Conservation (phyloP, 257 asterid species). For the Penstemon newberryi region DNA sequence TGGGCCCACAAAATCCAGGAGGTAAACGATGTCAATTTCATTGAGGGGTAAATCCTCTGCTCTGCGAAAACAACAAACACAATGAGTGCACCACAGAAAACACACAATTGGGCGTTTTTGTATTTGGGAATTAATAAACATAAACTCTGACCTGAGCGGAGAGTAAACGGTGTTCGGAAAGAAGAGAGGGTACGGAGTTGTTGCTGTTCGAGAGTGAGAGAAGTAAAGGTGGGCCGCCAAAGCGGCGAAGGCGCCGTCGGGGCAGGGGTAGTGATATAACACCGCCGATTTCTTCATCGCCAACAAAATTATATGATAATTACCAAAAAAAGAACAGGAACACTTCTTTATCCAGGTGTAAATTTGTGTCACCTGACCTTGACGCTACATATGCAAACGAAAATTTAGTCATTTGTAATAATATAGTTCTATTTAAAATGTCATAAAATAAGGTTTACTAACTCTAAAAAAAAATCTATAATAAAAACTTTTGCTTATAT, state of each 20-base stretch:
- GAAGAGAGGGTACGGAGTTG: slow-evolving; percentile 45
- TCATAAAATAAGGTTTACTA: too few relatives aligned
- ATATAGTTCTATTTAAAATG: too few relatives aligned
- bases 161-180: slow-evolving; percentile 85
- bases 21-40: slow-evolving; percentile 64
- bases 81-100: background rate
- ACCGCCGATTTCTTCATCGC: slow-evolving; percentile 55
- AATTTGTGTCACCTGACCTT: too few relatives aligned
- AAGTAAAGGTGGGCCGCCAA: slow-evolving; percentile 88
- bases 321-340: too few relatives aligned
- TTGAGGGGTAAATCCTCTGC: slow-evolving; percentile 66
- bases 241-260: slow-evolving; percentile 94
- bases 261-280: slow-evolving; percentile 88
- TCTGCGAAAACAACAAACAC: slow-evolving; percentile 43
- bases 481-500: too few relatives aligned
- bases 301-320: background rate
- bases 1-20: slow-evolving; percentile 94
- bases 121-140: background rate
- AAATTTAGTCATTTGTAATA: too few relatives aligned
- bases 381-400: too few relatives aligned
- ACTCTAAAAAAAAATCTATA: too few relatives aligned
- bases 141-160: slow-evolving; percentile 52
- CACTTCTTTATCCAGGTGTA: too few relatives aligned
- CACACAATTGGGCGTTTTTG: background rate
- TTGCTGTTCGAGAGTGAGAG: slow-evolving; percentile 39